Conservation (phyloP, 345 rosid species). For the Mangifera indica region DNA sequence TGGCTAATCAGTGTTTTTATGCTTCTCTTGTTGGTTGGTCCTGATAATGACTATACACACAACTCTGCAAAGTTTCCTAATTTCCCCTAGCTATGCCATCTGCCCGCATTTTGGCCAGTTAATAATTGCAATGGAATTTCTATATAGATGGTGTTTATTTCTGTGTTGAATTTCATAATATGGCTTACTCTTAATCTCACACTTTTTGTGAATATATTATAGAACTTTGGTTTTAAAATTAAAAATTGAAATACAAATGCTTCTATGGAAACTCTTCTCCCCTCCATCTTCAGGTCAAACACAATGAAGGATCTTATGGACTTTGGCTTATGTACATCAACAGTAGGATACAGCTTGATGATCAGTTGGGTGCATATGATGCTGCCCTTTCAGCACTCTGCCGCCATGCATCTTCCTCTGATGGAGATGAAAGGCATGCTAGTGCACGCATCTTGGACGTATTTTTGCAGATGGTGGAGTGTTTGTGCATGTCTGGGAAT, state of each 20-base stretch:
- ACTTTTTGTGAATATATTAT: neutral
- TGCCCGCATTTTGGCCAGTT: neutral
- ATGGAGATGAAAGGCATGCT: constrained; percentile 38
- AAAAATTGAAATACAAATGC: constrained; percentile 15
- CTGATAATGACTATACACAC: neutral
- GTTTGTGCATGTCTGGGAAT: constrained; percentile 75
- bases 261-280: constrained; percentile 41
- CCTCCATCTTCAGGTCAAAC: constrained; percentile 65
- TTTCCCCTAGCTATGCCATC: neutral
- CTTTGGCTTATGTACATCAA: constrained; percentile 91
- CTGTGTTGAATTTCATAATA: neutral
- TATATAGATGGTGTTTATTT: neutral
- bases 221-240: neutral
- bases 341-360: constrained; percentile 65
- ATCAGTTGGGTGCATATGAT: constrained; percentile 68
- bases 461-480: constrained; percentile 84
- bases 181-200: constrained; percentile 1
- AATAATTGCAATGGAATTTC: neutral
- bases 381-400: constrained; percentile 66
- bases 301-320: constrained; percentile 62
- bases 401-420: constrained; percentile 41
- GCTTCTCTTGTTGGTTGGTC: neutral
- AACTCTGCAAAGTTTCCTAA: neutral
- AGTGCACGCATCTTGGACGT: constrained; percentile 88
- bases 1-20: constrained; percentile 1